Base-by-base conservation (phyloP, 1,284 basidiomycete genomes). In the Microbotryomycetes sp. region DNA sequence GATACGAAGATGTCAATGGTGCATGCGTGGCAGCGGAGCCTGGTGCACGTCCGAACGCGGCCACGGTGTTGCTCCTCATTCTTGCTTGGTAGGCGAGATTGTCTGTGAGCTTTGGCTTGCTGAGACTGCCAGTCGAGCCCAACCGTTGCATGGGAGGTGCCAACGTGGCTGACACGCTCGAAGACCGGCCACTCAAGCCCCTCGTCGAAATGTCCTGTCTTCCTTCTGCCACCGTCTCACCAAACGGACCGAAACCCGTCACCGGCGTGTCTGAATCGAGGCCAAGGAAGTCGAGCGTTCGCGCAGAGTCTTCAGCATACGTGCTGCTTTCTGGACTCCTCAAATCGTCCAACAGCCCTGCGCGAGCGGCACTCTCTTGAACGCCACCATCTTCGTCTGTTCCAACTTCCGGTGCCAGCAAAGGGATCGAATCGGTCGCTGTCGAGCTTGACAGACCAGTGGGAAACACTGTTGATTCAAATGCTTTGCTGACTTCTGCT, bases 261-360 rank as follows among this genome's bases (percentile, higher is more conserved):
- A 60, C 16, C n/a, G 60, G 55, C n/a, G 54, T 52, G 49, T 65
- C 68, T 30, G 90, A 88, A 70, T 92, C 92, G 69, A 97, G 81
- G 50, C 92, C 92, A 56, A 97, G 86, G 75, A 96, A 96, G 76
- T 93, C 92, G 66, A 97, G 82, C 28, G 92, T 96, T 72, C 91
- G 88, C 54, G 92, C 88, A 75, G 90, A 89, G 60, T 92, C 88
- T 64, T 93, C 91, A 23, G 82, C 81, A 56, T 65, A 66, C 36
- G 64, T 54, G 25, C 60, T 66, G 7, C 36, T 56, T 29, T 66
- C 68, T n/a, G 65, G 66, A n/a, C 55, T 59, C 15, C 36, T 26
- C 19, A 47, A 31, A 14, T 65, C 67, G 26, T 62, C 56, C 48
- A 59, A 51, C 9, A 42, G 36, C 14, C 49, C 46, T n/a, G 45